phyloP scores from a whole-genome alignment of 2,329 filamentous ascomycete species.

The Aspergillus spinulosporus region DNA sequence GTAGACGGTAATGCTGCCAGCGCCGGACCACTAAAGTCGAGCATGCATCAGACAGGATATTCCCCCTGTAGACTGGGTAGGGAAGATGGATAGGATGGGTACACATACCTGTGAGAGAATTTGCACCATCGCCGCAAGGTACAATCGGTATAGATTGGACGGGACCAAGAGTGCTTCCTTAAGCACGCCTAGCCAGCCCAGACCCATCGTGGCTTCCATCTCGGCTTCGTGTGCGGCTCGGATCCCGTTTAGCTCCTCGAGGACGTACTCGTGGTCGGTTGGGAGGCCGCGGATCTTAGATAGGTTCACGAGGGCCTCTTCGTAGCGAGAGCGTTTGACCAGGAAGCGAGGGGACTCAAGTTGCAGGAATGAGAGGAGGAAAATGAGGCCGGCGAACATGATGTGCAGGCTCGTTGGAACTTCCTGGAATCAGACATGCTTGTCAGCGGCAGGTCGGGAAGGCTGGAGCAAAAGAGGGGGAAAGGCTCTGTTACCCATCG shows the following conservation, averaged over 20 bases:
- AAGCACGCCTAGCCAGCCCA: conserved; percentile 64
- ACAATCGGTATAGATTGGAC: conserved; percentile 70
- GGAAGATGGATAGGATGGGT: no score
- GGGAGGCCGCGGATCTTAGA: conserved; percentile 59
- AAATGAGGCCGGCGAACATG: conserved; percentile 73
- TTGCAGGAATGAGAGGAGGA: conserved; percentile 67
- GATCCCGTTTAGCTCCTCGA: conserved; percentile 64
- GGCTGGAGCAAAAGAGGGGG: conserved; percentile 16
- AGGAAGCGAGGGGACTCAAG: conserved; percentile 71
- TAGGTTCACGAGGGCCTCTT: conserved; percentile 50
- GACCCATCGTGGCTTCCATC: conserved; percentile 67
- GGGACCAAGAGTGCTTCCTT: conserved; percentile 68
- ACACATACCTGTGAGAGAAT: conserved; percentile 59
- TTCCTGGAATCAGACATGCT: conserved; percentile 22
- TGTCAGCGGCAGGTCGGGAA: conserved; percentile 14
- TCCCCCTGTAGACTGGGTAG: no score
- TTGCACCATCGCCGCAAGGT: conserved; percentile 68
- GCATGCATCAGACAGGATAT: not conserved
- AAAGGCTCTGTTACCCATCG: conserved; percentile 49
- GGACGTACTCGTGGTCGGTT: conserved; percentile 61
- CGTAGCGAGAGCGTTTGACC: conserved; percentile 62
- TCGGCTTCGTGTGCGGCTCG: conserved; percentile 67
- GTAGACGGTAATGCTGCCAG: conserved; percentile 74
- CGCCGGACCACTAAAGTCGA: conserved; percentile 61
- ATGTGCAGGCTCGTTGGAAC: conserved; percentile 74